Evolutionary conservation across 768 basidiomycete species (phyloP).

Genomic region (Hygrophorus pudorinus): DNA sequence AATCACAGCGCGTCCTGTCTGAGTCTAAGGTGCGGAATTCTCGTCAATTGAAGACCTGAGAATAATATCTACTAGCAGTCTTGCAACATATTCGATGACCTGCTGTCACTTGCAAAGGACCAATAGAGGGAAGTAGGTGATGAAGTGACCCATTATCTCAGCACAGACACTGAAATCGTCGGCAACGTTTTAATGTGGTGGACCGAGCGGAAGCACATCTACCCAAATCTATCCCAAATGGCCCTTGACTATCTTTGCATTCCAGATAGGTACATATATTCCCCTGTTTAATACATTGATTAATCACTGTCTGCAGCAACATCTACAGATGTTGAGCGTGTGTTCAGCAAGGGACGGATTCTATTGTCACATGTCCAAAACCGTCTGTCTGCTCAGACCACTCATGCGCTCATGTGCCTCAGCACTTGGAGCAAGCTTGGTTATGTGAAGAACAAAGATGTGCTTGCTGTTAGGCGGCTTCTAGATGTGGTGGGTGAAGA

Average conservation of each 20-base stretch:
- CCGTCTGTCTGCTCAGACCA: too few species aligned
- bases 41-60: background rate
- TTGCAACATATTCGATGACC: conserved; percentile 10
- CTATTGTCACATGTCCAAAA: too few species aligned
- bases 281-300: background rate
- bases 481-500: conserved; percentile 9
- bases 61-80: too few species aligned
- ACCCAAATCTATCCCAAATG: too few species aligned
- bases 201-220: conserved; percentile 1
- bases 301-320: conserved; percentile 15
- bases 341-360: too few species aligned
- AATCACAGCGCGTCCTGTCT: background rate
- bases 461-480: conserved; percentile 8
- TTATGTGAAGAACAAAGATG: conserved; percentile 18
- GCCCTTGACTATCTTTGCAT: conserved; percentile 19
- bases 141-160: conserved; percentile 11
- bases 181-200: conserved; percentile 7
- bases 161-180: conserved; percentile 2
- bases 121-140: conserved; percentile 1
- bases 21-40: background rate
- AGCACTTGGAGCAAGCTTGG: too few species aligned
- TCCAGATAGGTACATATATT: conserved; percentile 10
- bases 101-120: conserved; percentile 1
- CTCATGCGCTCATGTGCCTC: too few species aligned
- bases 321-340: conserved; percentile 20